phyloP scores from a whole-genome alignment of 129 eudicot species.

The Artemisia annua region DNA sequence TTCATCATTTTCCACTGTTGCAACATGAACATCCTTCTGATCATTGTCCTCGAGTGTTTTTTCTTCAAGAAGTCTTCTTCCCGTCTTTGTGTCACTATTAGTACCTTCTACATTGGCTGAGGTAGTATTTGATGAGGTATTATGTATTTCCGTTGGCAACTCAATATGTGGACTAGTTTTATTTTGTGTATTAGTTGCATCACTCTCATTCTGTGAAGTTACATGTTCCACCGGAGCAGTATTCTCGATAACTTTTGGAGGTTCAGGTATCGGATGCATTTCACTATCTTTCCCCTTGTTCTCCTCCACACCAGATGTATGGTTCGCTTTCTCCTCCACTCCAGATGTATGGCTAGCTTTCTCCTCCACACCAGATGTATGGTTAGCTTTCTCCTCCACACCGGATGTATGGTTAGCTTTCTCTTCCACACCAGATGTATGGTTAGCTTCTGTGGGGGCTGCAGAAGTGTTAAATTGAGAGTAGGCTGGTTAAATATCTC shows the following conservation, averaged over 20 bases:
- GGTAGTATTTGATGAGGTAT: slow-evolving; percentile 44
- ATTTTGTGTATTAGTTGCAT: slow-evolving; percentile 36
- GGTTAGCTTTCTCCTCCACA: slow-evolving; percentile 30
- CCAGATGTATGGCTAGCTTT: slow-evolving; percentile 35
- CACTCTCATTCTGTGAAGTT: slow-evolving; percentile 21
- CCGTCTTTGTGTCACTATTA: slow-evolving; percentile 54
- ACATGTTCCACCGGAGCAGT: slow-evolving; percentile 35
- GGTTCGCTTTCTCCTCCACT: slow-evolving; percentile 41
- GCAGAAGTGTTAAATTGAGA: slow-evolving; percentile 30
- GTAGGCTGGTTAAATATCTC: slow-evolving; percentile 30
- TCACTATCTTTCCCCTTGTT: slow-evolving; percentile 42
- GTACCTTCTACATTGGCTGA: slow-evolving; percentile 35
- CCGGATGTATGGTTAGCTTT: slow-evolving; percentile 36
- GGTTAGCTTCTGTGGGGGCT: slow-evolving; percentile 38
- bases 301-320: slow-evolving; percentile 44
- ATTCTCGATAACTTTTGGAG: slow-evolving; percentile 26
- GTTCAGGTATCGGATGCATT: slow-evolving; percentile 46
- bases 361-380: slow-evolving; percentile 44
- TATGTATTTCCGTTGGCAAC: slow-evolving; percentile 40
- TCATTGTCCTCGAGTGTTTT: slow-evolving; percentile 35
- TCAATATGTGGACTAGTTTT: slow-evolving; percentile 38
- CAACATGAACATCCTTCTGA: slow-evolving; percentile 55
- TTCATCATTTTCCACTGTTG: slow-evolving; percentile 85
- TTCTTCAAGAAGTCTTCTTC: slow-evolving; percentile 56
- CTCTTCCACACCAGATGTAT: slow-evolving; percentile 43